These are phyloP conservation scores for Didymellaceae sp. DNA, from an alignment of 2,329 filamentous ascomycete species.

Conservation along the genomic window DNA sequence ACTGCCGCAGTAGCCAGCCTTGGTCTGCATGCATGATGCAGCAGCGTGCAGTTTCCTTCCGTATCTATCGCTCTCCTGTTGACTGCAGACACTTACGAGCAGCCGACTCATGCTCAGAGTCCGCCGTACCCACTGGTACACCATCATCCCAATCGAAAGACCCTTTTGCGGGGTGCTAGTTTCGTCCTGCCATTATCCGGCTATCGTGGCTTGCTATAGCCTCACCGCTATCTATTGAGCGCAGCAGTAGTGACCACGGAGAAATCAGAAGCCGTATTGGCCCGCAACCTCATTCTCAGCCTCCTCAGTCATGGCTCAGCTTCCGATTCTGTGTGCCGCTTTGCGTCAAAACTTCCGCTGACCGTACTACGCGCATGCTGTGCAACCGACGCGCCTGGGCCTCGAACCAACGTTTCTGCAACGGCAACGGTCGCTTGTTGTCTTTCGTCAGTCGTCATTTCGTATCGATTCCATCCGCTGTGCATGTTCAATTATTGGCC, in stretches of 20 bases:
- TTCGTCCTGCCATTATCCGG: constrained; percentile 1
- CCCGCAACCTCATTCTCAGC: constrained; percentile 3
- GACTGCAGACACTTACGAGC: background rate
- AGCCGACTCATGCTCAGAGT: constrained; percentile 4
- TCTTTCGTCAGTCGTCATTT: constrained; percentile 12
- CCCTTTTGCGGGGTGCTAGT: constrained; percentile 17
- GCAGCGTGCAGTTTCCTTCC: background rate
- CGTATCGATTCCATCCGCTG: constrained; percentile 12
- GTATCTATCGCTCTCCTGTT: background rate
- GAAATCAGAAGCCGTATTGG: constrained; percentile 1
- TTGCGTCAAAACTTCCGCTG: constrained; percentile 10
- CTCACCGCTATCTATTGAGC: constrained; percentile 15
- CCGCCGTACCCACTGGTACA: background rate
- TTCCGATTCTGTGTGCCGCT: constrained; percentile 1
- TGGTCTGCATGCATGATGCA: constrained; percentile 10
- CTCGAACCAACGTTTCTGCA: constrained; percentile 9
- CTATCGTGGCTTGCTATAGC: constrained; percentile 5
- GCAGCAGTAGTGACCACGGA: constrained; percentile 1
- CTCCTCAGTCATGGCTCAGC: background rate
- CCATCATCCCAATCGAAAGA: background rate
- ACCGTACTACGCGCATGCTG: constrained; percentile 11
- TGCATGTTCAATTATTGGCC: constrained; percentile 14
- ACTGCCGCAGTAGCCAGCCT: constrained; percentile 13
- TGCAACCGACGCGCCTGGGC: constrained; percentile 8
- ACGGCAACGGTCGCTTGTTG: constrained; percentile 21